Evolutionary conservation across 768 basidiomycete genomes (phyloP), one percentile per base, ranked within the genome.

Genomic region (Hericium rajendrae): DNA sequence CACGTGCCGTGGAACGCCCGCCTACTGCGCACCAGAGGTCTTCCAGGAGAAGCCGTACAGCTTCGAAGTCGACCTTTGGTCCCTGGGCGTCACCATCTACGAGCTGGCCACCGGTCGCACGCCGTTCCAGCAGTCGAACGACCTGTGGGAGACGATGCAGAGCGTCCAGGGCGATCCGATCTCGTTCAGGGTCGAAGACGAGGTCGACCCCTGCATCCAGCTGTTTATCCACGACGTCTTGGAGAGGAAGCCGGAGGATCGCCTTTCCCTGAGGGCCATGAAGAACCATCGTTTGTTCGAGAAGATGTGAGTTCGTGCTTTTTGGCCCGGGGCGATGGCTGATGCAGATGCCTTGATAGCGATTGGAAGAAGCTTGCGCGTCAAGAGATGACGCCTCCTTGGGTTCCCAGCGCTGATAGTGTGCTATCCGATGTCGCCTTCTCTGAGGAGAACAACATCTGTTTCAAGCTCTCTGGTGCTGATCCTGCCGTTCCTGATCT

Each of bases 41-140:
- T 40, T 58, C 28, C 53, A 41, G 2, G 49, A 38, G 32, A 46
- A 28, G 43, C 12, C 48, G 20, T 57, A 60, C 39, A 50, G 49
- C 16, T 41, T 60, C 40, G 60, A 51, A 24, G 94, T 97, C 66
- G 97, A 99, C 67, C 81, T 99, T 38, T 99, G 97, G 97, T 94
- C 95, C 1, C 80, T 99, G 4, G 95, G 97, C 22, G 88, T 97
- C 38, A 97, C 95, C 2, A 75, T 97, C 4, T 97, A 91, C 72
- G 94, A 93, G 68, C 80, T 98, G 56, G 79, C 97, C 2, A 60
- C 64, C 22, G 40, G 54, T 2, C 54, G 54, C 40, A 54, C 18
- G 54, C 54, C 54, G 9, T 54, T 54, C 54, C 16, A 28, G 16
- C 40, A 54, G 41, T n/a, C 41, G 43, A 20, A 43, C 9, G 54